Percentiles rank a stretch among this genome's conserved stretches.
phyloP scores from a whole-genome alignment of 192 early-diverging fungal species.

The Gamsiella multidivaricata region DNA sequence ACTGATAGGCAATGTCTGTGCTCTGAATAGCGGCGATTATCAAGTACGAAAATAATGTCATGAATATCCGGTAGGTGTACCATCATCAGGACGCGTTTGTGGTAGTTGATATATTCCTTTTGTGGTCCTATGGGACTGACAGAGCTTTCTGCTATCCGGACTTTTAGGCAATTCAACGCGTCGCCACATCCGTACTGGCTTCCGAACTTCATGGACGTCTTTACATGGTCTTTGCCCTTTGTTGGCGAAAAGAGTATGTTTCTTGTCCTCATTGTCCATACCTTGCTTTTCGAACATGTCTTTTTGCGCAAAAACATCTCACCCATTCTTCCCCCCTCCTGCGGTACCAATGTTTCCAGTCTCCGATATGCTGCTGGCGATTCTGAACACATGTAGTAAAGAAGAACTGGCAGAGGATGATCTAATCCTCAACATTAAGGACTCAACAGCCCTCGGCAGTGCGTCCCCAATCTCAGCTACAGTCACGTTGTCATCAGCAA shows the following conservation, averaged over 20 bases:
- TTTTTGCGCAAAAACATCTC: neutral
- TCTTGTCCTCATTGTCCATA: neutral
- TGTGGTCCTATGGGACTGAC: too few species aligned
- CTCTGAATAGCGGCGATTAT: slow-evolving; percentile 82
- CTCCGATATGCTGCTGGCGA: slow-evolving; percentile 94
- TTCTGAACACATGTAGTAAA: slow-evolving; percentile 93
- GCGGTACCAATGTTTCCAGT: too few species aligned
- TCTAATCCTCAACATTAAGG: slow-evolving; percentile 1
- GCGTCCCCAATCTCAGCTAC: neutral
- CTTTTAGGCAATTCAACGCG: slow-evolving; percentile 69
- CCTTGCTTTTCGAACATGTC: too few species aligned
- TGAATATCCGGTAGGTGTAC: slow-evolving; percentile 86
- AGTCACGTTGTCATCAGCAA: too few species aligned
- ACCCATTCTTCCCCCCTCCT: slow-evolving; percentile 2
- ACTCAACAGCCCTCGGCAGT: neutral
- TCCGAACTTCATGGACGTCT: slow-evolving; percentile 98
- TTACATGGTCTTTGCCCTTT: slow-evolving; percentile 97
- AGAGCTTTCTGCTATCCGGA: neutral
- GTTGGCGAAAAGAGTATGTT: slow-evolving; percentile 92
- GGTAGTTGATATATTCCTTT: too few species aligned
- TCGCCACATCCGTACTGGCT: slow-evolving; percentile 97
- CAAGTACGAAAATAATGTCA: slow-evolving; percentile 98
- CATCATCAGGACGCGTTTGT: too few species aligned
- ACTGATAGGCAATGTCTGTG: neutral
- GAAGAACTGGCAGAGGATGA: slow-evolving; percentile 85